A percentile compares a stretch with the other conserved stretches of the same genome.
Conservation (phyloP, 1,284 basidiomycete genomes). For the Ustilago trichophora region DNA sequence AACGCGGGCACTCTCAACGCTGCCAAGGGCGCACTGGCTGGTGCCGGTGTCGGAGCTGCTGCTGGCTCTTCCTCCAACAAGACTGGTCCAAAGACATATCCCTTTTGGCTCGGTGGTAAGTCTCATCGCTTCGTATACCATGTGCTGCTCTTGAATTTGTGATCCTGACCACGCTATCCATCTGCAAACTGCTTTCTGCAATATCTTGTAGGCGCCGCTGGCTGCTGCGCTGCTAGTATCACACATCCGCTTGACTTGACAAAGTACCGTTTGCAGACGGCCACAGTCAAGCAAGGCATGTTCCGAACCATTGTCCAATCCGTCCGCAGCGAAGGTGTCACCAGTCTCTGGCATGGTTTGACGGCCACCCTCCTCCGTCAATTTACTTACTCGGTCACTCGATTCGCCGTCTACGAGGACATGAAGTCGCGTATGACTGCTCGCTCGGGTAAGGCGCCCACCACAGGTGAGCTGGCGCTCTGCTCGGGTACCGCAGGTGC, state of each 20-base stretch:
- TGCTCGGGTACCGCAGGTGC: conserved; percentile 61
- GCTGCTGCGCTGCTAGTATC: conserved; percentile 46
- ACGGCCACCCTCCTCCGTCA: conserved; percentile 61
- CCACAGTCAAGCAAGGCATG: conserved; percentile 53
- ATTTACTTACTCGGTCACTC: conserved; percentile 63
- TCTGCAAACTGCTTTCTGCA: too few relatives aligned
- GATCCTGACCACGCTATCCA: too few relatives aligned
- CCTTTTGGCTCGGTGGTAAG: conserved; percentile 64
- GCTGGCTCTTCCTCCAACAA: conserved; percentile 21
- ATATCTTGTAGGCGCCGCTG: conserved; percentile 37
- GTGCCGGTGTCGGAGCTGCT: conserved; percentile 34
- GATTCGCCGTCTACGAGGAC: conserved; percentile 65
- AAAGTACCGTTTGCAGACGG: conserved; percentile 67
- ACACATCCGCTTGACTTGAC: conserved; percentile 67
- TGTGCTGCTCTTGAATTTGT: too few relatives aligned
- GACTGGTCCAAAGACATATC: conserved; percentile 48
- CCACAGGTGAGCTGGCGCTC: conserved; percentile 39
- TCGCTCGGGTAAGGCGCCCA: conserved; percentile 22
- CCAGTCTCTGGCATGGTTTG: conserved; percentile 62
- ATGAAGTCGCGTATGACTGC: conserved; percentile 50
- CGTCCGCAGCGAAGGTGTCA: conserved; percentile 47
- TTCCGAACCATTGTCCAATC: conserved; percentile 48
- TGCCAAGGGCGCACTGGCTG: conserved; percentile 42
- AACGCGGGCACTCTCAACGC: conserved; percentile 38
- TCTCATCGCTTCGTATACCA: not conserved